Base-by-base conservation (phyloP, 2,329 filamentous ascomycete species). In the Pezizomycotina sp. region DNA sequence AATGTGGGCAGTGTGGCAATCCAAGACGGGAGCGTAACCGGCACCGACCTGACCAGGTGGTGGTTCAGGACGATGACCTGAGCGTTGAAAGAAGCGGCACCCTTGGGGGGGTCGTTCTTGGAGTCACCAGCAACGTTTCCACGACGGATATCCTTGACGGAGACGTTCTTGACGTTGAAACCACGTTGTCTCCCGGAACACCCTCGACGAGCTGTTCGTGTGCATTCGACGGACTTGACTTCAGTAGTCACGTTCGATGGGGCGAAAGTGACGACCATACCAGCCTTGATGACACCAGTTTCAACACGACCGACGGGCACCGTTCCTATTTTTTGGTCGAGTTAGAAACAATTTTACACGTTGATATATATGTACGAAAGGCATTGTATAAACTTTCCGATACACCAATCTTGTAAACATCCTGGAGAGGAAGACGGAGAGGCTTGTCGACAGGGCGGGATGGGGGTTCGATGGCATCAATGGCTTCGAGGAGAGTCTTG, bases 131-230 rank as follows among this genome's bases (percentile, higher is more conserved):
- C 80, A 57, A 98, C 89, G 77, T 98, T 95, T 62, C 89, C 89
- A 92, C 89, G 89, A 68, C 89, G 89, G 62, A 98, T 92, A 65
- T 98, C 89, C 84, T 98, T 98, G 70, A 98, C 89, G 66, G 89
- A 95, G 60, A 98, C 89, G 89, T 98, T 98, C 84, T 98, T 98
- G 70, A 98, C 86, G 81, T 98, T 98, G 84, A 98, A 98, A 58
- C 89, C 89, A 98, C 89, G 74, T 98, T 98, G 81, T 98, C 89
- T 77, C 89, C 89, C 60, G 89, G 89, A 53, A 80, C 60, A 80
- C 89, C 89, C 74, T 92, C 77, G 52, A 62, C 47, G 56, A 98
- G 84, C 78, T 93, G 84, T 74, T 93, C 82, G 45, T 52, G 50
- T 52, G 50, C 89, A 98, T 98, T 98, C 89, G 59, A 98, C 89